Evolutionary conservation across 805 yeast species (phyloP).

Genomic region (Isabelozyma heimii): DNA sequence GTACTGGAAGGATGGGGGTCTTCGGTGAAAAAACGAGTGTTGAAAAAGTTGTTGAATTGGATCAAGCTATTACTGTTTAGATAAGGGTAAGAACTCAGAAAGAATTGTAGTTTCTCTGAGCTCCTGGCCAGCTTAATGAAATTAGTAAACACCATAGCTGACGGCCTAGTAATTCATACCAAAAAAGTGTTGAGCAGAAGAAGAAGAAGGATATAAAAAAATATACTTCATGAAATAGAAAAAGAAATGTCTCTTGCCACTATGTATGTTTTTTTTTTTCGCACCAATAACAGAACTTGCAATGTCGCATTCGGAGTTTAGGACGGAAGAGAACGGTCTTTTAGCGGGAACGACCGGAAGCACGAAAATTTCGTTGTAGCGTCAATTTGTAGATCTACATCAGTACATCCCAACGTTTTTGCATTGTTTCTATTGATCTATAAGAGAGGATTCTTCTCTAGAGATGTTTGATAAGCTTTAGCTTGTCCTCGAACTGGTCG

Average conservation of each 20-base stretch:
- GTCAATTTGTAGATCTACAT: too few species aligned
- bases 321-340: not conserved
- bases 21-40: conserved; percentile 4
- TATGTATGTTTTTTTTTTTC: not conserved
- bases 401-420: too few species aligned
- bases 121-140: conserved; percentile 5
- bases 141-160: not conserved
- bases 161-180: not conserved
- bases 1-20: conserved; percentile 20
- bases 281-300: not conserved
- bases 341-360: not conserved
- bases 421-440: too few species aligned
- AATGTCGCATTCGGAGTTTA: not conserved
- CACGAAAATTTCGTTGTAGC: too few species aligned
- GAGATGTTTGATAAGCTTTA: too few species aligned
- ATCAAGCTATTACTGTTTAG: conserved; percentile 7
- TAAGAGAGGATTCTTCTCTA: too few species aligned
- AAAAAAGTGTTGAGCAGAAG: too few species aligned
- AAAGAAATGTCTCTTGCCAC: not conserved
- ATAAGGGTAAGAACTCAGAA: conserved; percentile 14
- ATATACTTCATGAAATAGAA: not conserved
- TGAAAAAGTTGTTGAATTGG: conserved; percentile 4
- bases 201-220: not conserved
- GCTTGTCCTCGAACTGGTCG: too few species aligned
- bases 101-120: conserved; percentile 9